Percentiles rank a stretch among this genome's conserved stretches.
Conservation (phyloP, 495 filamentous ascomycete species). For the Cercophora samala region DNA sequence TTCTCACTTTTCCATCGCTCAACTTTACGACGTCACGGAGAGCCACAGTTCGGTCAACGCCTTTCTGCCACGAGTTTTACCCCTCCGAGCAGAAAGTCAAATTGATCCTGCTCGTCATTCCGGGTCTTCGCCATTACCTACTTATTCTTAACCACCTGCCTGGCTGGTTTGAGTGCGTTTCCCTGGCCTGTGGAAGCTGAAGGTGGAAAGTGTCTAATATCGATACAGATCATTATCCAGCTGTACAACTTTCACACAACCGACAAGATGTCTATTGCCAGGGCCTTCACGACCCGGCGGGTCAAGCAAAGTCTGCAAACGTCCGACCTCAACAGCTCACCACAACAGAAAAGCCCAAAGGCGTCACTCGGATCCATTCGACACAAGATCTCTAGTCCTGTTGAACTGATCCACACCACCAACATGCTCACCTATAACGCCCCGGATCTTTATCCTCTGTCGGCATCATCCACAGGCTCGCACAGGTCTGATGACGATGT, state of each 20-base stretch:
- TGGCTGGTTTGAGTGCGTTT: not conserved
- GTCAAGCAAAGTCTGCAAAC: slow-evolving; percentile 44
- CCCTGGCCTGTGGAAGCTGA: not conserved
- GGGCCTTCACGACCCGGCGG: slow-evolving; percentile 63
- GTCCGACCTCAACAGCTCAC: slow-evolving; percentile 30
- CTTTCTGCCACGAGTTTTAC: not conserved
- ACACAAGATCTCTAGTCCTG: slow-evolving; percentile 78
- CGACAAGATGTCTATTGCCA: slow-evolving; percentile 54
- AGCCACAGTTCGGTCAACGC: not conserved
- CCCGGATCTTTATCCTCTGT: slow-evolving; percentile 64
- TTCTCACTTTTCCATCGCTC: not conserved
- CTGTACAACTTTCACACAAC: not conserved
- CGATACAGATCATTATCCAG: not conserved
- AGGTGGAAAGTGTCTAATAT: not conserved
- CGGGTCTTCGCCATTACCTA: not conserved
- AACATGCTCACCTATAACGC: slow-evolving; percentile 95
- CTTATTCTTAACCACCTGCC: not conserved
- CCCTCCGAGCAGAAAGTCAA: not conserved
- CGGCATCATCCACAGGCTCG: slow-evolving; percentile 56
- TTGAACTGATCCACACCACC: slow-evolving; percentile 87
- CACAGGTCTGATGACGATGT: slow-evolving; percentile 53
- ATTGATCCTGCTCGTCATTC: not conserved
- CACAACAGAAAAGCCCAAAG: slow-evolving; percentile 47
- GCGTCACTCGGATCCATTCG: slow-evolving; percentile 40
- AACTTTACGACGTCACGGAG: too few relatives aligned